Evolutionary conservation across 257 asterid species (phyloP), one percentile per base, ranked within the genome.

Genomic region (Mentha longifolia): DNA sequence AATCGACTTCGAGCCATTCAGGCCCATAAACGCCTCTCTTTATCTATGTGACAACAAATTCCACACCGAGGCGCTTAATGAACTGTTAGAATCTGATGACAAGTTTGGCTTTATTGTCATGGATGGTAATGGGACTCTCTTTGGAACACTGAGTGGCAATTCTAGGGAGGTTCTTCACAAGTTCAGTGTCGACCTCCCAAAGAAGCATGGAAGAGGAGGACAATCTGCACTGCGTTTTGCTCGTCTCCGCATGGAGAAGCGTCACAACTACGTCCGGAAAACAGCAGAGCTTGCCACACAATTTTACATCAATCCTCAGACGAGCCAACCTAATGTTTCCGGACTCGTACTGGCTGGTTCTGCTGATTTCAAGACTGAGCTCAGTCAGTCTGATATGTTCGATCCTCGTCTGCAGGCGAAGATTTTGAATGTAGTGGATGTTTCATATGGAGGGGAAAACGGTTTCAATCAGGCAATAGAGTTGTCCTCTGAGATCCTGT

Each of bases 101-200:
- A 85, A 85, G 80, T 82, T 80, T 70, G 87, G 90, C 45, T 85
- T 85, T 52, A 85, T 85, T 71, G 81, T 85, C 46, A 85, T 85
- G 90, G 90, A 85, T 71, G 90, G 90, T n/a, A 80, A 85, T 57
- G 87, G 90, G 39, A 82, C 90, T 13, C 90, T 85, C 33, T 85
- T 85, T 68, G 90, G 90, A 35, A 85, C 90, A 3, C 61, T 85
- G 77, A 85, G 90, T 20, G 90, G 90, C 19, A 85, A 85, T 51
- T 78, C 87, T 9, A 55, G 90, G 42, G 90, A 85, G 64, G 72
- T 85, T 33, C 88, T 85, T 71, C 86, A 85, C 73, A 83, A 85
- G 49, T 85, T 85, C 56, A 76, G 73, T 7, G 90, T 85, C 30
- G 90, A 85, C 75, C 90, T 85, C 51, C 90, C 88, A 1, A 85